Conservation (phyloP, 1,139 yeast species). For the Lodderomyces theae region DNA sequence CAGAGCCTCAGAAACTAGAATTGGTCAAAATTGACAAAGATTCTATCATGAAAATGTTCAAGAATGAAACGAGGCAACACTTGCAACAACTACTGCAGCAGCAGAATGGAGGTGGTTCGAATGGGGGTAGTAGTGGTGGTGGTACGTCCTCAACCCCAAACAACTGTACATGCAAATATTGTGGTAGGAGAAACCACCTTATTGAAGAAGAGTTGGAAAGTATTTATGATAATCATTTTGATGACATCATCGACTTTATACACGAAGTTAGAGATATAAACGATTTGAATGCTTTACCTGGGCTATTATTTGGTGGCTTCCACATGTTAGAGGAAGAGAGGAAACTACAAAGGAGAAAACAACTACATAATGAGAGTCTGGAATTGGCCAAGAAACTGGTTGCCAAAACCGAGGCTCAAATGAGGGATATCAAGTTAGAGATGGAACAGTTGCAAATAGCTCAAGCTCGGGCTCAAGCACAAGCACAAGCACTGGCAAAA, state of each 20-base stretch:
- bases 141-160: slow-evolving; percentile 3
- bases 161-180: slow-evolving; percentile 69
- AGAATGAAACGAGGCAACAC: slow-evolving; percentile 27
- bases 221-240: slow-evolving; percentile 58
- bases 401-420: slow-evolving; percentile 11
- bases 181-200: slow-evolving; percentile 73
- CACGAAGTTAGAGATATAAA: slow-evolving; percentile 41
- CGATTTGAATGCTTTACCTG: slow-evolving; percentile 41
- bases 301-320: slow-evolving; percentile 39
- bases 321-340: slow-evolving; percentile 41
- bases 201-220: slow-evolving; percentile 73
- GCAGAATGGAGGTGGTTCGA: slow-evolving; percentile 11
- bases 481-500: background rate
- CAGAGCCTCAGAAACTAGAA: slow-evolving; percentile 56
- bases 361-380: slow-evolving; percentile 17
- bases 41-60: slow-evolving; percentile 64
- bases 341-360: slow-evolving; percentile 29
- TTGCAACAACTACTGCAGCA: slow-evolving; percentile 14
- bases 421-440: slow-evolving; percentile 10
- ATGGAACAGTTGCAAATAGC: slow-evolving; percentile 9
- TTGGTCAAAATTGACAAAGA: slow-evolving; percentile 69
- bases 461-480: background rate
- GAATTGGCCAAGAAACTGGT: slow-evolving; percentile 11
- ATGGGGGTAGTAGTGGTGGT: slow-evolving; percentile 3
- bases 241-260: slow-evolving; percentile 40